Evolutionary conservation across 1,284 basidiomycete genomes (phyloP).

Genomic region (Boletellus dicymbophilus): DNA sequence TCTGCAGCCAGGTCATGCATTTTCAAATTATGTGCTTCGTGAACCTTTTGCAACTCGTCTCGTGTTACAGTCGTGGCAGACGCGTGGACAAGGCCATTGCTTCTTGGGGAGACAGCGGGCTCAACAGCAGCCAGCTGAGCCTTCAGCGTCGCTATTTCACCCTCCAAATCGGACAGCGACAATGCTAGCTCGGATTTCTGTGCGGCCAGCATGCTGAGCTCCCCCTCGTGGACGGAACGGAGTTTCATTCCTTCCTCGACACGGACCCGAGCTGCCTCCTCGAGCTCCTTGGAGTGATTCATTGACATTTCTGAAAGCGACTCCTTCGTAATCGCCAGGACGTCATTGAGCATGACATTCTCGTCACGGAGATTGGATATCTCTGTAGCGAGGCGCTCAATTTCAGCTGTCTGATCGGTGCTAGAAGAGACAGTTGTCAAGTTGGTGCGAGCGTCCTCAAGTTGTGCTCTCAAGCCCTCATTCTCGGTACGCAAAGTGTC

Average conservation of each 20-base stretch:
- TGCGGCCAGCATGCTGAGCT: constrained; percentile 50
- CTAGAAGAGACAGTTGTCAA: constrained; percentile 39
- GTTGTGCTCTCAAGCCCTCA: constrained; percentile 56
- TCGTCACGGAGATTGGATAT: constrained; percentile 48
- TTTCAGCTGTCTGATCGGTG: constrained; percentile 53
- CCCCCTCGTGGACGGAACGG: constrained; percentile 57
- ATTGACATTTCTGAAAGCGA: constrained; percentile 69
- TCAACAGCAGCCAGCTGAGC: constrained; percentile 54
- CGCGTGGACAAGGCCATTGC: constrained; percentile 49
- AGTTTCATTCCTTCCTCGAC: constrained; percentile 70
- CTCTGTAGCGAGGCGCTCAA: constrained; percentile 57
- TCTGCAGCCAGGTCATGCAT: constrained; percentile 75
- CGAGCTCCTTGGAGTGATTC: constrained; percentile 69
- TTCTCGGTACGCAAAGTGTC: constrained; percentile 55
- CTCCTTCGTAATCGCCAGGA: constrained; percentile 66
- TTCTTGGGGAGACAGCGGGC: constrained; percentile 48
- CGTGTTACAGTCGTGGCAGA: constrained; percentile 58
- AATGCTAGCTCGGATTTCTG: constrained; percentile 63
- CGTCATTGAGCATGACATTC: constrained; percentile 52
- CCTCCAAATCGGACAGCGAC: constrained; percentile 69
- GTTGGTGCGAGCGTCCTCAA: constrained; percentile 58
- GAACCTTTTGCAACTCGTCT: constrained; percentile 72
- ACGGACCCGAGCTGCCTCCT: constrained; percentile 66
- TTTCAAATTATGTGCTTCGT: constrained; percentile 82
- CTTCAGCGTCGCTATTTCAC: constrained; percentile 67